Evolutionary conservation across 139 green algal species (phyloP).

Genomic region (Astrephomene gubernaculifera): DNA sequence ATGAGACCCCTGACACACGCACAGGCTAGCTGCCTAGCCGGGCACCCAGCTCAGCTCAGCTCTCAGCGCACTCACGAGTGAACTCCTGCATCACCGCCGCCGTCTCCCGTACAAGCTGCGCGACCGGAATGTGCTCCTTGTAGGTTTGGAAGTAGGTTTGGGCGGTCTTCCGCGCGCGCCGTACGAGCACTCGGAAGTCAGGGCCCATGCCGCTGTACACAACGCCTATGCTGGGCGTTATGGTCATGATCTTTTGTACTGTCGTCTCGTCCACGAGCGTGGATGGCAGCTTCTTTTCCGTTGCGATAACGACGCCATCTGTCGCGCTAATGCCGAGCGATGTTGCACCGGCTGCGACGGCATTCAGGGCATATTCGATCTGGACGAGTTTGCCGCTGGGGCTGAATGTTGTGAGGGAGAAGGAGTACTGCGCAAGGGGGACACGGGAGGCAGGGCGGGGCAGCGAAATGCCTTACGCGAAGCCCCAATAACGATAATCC

Average conservation of each 20-base stretch:
- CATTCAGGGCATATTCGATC: constrained; percentile 99
- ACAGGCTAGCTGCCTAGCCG: too few relatives aligned
- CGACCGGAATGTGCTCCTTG: constrained; percentile 96
- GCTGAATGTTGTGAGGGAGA: constrained; percentile 98
- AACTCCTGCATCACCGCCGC: constrained; percentile 99
- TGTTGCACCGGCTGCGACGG: constrained; percentile 92
- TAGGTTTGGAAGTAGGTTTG: constrained; percentile 93
- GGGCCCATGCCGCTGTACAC: constrained; percentile 99
- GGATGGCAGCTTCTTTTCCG: constrained; percentile 98
- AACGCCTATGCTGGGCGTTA: constrained; percentile 95
- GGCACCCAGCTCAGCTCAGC: too few relatives aligned
- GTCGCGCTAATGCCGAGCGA: constrained; percentile 96
- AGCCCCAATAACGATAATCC: background rate
- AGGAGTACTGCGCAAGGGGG: constrained; percentile 56
- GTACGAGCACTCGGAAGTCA: constrained; percentile 96
- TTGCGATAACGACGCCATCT: constrained; percentile 98
- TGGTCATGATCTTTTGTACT: constrained; percentile 92
- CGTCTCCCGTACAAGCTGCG: constrained; percentile 96
- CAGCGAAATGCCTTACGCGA: background rate
- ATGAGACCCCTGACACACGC: too few relatives aligned
- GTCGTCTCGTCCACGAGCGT: constrained; percentile 91
- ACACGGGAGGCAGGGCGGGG: background rate
- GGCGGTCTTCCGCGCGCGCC: constrained; percentile 91
- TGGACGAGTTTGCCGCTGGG: constrained; percentile 98
- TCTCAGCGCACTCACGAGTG: constrained; percentile 93